phyloP scores from a whole-genome alignment of 1,284 basidiomycete species.

The Phylloporus gajari region DNA sequence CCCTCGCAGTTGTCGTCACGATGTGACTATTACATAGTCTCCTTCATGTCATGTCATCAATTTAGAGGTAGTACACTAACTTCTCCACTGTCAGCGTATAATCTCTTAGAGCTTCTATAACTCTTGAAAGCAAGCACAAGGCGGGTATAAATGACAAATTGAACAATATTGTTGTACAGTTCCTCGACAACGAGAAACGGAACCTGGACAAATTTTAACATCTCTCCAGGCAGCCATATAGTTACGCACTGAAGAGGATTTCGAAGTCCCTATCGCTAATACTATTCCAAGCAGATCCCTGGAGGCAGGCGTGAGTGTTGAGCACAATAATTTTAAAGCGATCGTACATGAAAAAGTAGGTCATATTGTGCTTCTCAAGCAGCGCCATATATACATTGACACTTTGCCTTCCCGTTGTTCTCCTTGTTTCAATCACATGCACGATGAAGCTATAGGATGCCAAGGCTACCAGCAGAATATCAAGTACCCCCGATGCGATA shows the following conservation, averaged over 20 bases:
- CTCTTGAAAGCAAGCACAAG: constrained; percentile 17
- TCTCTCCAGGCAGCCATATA: neutral
- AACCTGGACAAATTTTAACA: neutral
- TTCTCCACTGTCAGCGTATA: constrained; percentile 1
- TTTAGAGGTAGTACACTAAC: no score
- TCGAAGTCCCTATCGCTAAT: neutral
- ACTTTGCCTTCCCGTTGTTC: constrained; percentile 3
- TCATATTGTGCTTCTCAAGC: constrained; percentile 14
- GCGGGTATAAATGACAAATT: constrained; percentile 19
- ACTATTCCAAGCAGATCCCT: constrained; percentile 13
- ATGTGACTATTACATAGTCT: neutral
- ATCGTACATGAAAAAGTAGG: constrained; percentile 27
- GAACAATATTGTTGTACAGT: constrained; percentile 3
- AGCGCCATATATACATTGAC: constrained; percentile 22
- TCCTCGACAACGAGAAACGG: neutral
- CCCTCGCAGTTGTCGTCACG: constrained; percentile 3
- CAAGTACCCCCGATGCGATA: constrained; percentile 8
- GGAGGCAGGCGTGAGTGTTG: neutral
- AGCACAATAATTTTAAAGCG: neutral
- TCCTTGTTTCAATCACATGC: constrained; percentile 11
- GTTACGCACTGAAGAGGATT: constrained; percentile 6
- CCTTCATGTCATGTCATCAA: no score
- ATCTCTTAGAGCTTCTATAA: neutral
- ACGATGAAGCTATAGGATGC: constrained; percentile 16
- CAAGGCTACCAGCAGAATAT: constrained; percentile 17